Evolutionary conservation across 192 early-diverging fungal species (phyloP), one percentile per base, ranked within the genome.

Genomic region (Coemansia umbellata): DNA sequence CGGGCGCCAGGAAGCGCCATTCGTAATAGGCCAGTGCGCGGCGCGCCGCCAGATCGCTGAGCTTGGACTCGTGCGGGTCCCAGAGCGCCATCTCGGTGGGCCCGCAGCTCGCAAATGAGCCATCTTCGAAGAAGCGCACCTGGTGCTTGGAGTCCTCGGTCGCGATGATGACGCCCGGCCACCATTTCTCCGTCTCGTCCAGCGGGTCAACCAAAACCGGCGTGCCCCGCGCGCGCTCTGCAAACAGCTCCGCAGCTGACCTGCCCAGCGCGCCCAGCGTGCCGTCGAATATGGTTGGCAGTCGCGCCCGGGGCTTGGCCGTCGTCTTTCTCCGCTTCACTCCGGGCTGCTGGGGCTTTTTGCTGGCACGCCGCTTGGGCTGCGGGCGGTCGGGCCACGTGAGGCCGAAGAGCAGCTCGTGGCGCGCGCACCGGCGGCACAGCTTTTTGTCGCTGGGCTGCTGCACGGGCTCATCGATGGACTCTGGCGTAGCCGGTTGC

Each of bases 201-300:
- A 76, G 44, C 18, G 73, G 73, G 39, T 76, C 73, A 2, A 76
- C 66, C 21, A 76, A 49, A 37, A 76, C 73, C 0, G 66, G 73
- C 13, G 73, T 66, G 7, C 73, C 73, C 14, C 41, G 26, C 22
- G 35, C 24, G 13, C 28, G 45, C n/a, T 30, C 13, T 1, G 57
- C 66, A 65, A 65, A 75, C 73, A 75, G 64, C 26, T 56, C 47
- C 4, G 30, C 32, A 0, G 66, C 37, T 5, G 53, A 42, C 17
- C 17, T 21, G 5, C 22, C 18, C n/a, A 42, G n/a, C 4, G 66
- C 13, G 0, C 73, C 73, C 44, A 57, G 60, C 3, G 50, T 31
- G 6, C 73, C 73, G 9, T 68, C 66, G 50, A 56, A 75, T 1
- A 75, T 75, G 5, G 65, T 66, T 7, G 49, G 15, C 23, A 47